Conservation (phyloP, 768 basidiomycete genomes). For the Panaeolus cyanescens region DNA sequence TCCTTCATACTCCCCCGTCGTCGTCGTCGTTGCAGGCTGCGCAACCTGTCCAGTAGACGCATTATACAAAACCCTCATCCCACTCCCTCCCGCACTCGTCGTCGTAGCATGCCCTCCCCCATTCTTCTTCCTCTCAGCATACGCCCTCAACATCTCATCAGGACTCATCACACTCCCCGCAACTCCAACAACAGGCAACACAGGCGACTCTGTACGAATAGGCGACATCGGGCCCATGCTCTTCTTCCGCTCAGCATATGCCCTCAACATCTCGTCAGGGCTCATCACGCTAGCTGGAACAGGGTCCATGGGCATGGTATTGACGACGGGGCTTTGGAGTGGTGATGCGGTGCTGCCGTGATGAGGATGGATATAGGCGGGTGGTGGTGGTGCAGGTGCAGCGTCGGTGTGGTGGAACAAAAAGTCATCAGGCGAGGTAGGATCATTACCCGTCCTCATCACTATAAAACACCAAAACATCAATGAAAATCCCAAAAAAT, state of each 20-base stretch:
- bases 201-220: neutral
- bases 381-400: slow-evolving; percentile 17
- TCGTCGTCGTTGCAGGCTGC: neutral
- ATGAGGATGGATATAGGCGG: slow-evolving; percentile 8
- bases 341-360: neutral
- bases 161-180: slow-evolving; percentile 49
- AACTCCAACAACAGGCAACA: slow-evolving; percentile 8
- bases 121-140: slow-evolving; percentile 28
- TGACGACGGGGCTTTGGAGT: slow-evolving; percentile 29
- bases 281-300: slow-evolving; percentile 42
- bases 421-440: slow-evolving; percentile 34
- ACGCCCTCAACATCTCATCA: slow-evolving; percentile 76
- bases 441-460: slow-evolving; percentile 63
- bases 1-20: neutral
- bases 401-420: slow-evolving; percentile 33
- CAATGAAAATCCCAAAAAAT: neutral
- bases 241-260: slow-evolving; percentile 55
- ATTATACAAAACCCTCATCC: slow-evolving; percentile 11
- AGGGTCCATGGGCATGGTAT: slow-evolving; percentile 31
- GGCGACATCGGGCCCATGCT: slow-evolving; percentile 7
- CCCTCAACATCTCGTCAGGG: slow-evolving; percentile 78
- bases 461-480: slow-evolving; percentile 39
- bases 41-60: neutral
- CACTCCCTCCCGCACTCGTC: slow-evolving; percentile 9
- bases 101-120: neutral